A percentile compares a stretch with the other conserved stretches of the same genome.
phyloP scores from a whole-genome alignment of 73 alveolate species.

The Paramecium octaurelia region DNA sequence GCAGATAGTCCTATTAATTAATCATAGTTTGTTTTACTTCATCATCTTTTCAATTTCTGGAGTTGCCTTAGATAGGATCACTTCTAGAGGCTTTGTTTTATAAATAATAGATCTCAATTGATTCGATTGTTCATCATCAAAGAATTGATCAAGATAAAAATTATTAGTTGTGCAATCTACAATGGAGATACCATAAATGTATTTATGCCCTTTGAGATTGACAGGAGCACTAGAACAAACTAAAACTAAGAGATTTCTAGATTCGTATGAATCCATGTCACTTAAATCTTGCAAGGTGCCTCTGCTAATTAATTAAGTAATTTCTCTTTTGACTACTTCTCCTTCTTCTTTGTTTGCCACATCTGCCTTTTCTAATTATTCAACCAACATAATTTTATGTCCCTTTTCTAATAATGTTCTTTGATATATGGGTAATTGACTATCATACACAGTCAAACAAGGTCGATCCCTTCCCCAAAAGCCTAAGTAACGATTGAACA shows the following conservation, averaged over 20 bases:
- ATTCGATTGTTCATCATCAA: constrained; percentile 48
- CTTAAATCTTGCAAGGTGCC: constrained; percentile 67
- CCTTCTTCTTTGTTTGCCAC: constrained; percentile 55
- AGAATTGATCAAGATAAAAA: constrained; percentile 67
- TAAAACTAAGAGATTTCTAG: constrained; percentile 69
- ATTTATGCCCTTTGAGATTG: constrained; percentile 39
- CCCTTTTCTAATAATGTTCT: constrained; percentile 71
- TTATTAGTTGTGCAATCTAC: constrained; percentile 74
- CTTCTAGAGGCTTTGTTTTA: constrained; percentile 51
- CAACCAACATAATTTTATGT: constrained; percentile 74
- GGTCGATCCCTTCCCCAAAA: constrained; percentile 74
- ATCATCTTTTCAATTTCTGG: constrained; percentile 6
- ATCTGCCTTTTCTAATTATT: constrained; percentile 74
- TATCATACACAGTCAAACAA: constrained; percentile 70
- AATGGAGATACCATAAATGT: constrained; percentile 73
- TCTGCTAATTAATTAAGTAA: constrained; percentile 68
- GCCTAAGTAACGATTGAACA: constrained; percentile 66
- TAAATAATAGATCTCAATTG: constrained; percentile 17
- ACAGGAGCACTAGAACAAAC: background rate
- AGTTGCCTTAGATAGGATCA: background rate
- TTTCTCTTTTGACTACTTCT: constrained; percentile 68
- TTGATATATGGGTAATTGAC: constrained; percentile 61
- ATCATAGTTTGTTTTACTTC: background rate
- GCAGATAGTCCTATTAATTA: constrained; percentile 1
- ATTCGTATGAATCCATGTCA: constrained; percentile 55